Base-by-base conservation (phyloP, 176 grass and related monocot species). In the Aegilops umbellulata region DNA sequence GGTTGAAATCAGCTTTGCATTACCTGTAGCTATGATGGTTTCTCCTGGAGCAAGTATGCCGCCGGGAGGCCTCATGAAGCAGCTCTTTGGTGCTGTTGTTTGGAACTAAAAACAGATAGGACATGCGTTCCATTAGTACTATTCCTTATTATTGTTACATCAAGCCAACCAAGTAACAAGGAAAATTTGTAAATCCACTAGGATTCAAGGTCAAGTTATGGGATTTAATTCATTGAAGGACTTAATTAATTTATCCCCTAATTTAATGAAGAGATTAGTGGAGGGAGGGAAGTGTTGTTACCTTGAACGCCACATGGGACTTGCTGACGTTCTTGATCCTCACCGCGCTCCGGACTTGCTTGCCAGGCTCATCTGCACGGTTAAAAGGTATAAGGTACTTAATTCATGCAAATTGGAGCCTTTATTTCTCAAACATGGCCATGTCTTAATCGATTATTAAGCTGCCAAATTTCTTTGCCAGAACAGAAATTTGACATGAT, bases 241-340 rank as follows among this genome's bases (percentile, higher is more conserved):
- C 41, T 29, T 49, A 75, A 49, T 29, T 29, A 49, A 29, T 29
- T 75, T 49, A 49, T 49, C 24, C 39, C 44, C 30, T 27, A 47
- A 81, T 17, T 35, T 27, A 57, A 71, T 24, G 51, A 79, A 80
- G 74, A 80, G 0, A 13, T 26, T 11, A 4, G 23, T 36, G 24
- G 49, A 86, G 24, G 53, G 20, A 87, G 42, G 42, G 69, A 47
- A 26, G 6, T 1, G 22, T 34, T 85, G 78, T 53, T 79, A 96
- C 94, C 97, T 99, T 99, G 70, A 99, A 99, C 74, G 90, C 94
- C 64, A 94, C 92, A 94, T 99, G 87, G 3, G 97, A 96, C 83
- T 97, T 99, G 94, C 94, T 96, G 75, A 90, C 90, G 87, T 99
- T 99, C 92, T 97, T 99, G 69, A 99, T 99, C 85, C 78, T 94